Percentiles rank a stretch among this genome's conserved stretches.
Evolutionary conservation across 805 yeast genomes (phyloP).

Genomic region (Debaryomyces tyrocola): DNA sequence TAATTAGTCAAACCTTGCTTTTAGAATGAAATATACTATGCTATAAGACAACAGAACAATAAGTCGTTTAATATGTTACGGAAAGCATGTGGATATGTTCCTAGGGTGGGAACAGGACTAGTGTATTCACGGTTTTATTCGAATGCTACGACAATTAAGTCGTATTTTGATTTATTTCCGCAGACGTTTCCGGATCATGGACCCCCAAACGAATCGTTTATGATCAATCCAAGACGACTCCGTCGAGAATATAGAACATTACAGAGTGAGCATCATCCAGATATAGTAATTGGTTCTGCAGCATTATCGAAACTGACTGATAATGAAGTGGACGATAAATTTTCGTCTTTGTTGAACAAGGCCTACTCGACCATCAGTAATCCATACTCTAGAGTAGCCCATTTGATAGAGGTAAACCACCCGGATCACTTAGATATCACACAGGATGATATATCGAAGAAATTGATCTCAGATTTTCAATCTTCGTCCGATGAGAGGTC

Average conservation of each 20-base stretch:
- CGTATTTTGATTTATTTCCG: constrained; percentile 71
- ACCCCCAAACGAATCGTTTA: constrained; percentile 62
- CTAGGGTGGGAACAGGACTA: neutral
- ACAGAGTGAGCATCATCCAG: constrained; percentile 84
- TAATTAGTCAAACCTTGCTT: no score
- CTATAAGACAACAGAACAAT: no score
- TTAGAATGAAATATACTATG: no score
- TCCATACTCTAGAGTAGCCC: constrained; percentile 62
- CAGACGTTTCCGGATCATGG: constrained; percentile 65
- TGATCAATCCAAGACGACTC: constrained; percentile 52
- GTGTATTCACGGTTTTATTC: neutral
- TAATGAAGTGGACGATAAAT: constrained; percentile 23
- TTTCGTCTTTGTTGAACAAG: constrained; percentile 60
- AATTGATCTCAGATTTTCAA: constrained; percentile 43
- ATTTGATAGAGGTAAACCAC: constrained; percentile 33
- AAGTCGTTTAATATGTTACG: neutral
- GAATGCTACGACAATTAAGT: constrained; percentile 3
- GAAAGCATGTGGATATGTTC: neutral
- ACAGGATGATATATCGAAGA: constrained; percentile 53
- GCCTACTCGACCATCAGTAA: constrained; percentile 73
- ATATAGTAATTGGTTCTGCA: constrained; percentile 41
- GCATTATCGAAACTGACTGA: constrained; percentile 12
- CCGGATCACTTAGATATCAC: constrained; percentile 50
- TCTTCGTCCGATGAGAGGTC: constrained; percentile 27
- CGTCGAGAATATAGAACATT: constrained; percentile 73